Evolutionary conservation across 441 rosid species (phyloP).

Genomic region (Gossypium gossypioides): DNA sequence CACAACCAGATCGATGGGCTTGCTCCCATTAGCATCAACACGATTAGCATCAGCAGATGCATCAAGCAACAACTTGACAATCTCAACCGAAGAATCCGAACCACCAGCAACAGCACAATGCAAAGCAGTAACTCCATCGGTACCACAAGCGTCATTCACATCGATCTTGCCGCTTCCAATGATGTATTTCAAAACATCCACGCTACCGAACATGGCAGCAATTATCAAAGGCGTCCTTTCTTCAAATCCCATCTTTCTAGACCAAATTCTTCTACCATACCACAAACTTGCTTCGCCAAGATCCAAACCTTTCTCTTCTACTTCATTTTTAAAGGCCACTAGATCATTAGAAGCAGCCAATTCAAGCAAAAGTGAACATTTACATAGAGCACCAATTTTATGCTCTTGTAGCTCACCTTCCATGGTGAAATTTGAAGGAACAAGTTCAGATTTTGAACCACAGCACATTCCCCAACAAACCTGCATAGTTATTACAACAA

Average conservation of each 20-base stretch:
- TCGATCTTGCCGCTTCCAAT: constrained; percentile 36
- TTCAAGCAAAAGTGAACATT: constrained; percentile 57
- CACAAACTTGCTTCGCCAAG: constrained; percentile 51
- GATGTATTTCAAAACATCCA: constrained; percentile 45
- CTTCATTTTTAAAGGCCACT: constrained; percentile 34
- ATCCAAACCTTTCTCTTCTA: constrained; percentile 42
- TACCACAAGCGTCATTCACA: constrained; percentile 55
- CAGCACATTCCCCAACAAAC: constrained; percentile 30
- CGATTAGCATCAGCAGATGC: constrained; percentile 46
- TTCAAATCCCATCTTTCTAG: constrained; percentile 73
- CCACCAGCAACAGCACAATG: constrained; percentile 82
- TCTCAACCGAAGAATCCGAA: constrained; percentile 36
- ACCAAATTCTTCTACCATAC: constrained; percentile 66
- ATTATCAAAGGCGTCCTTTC: constrained; percentile 75
- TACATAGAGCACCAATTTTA: constrained; percentile 20
- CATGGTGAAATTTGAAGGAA: constrained; percentile 30
- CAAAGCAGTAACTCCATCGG: constrained; percentile 65
- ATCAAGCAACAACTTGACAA: constrained; percentile 56
- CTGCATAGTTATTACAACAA: constrained; percentile 32
- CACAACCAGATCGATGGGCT: constrained; percentile 45
- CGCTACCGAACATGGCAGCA: constrained; percentile 71
- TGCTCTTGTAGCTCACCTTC: constrained; percentile 30
- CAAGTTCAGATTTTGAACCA: constrained; percentile 32
- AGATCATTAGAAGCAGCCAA: constrained; percentile 69
- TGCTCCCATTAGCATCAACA: constrained; percentile 52